Conservation (phyloP, 2,329 filamentous ascomycete species). For the Pezicula radicicola region DNA sequence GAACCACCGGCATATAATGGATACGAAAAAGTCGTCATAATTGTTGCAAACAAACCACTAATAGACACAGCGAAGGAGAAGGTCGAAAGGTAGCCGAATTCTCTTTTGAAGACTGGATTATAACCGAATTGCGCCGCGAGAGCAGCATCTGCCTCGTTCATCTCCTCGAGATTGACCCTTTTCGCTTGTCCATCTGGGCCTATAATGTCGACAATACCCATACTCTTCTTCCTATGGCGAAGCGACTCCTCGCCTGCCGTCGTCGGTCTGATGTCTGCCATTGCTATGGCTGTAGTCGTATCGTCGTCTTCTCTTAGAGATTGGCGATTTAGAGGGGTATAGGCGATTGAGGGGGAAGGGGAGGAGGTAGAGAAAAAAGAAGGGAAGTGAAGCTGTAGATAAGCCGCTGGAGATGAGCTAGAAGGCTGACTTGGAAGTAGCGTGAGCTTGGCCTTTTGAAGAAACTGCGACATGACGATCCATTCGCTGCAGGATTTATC, state of each 20-base stretch:
- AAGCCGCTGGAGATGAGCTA: background rate
- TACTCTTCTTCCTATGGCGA: constrained; percentile 15
- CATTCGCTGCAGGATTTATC: background rate
- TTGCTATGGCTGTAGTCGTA: background rate
- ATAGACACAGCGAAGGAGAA: constrained; percentile 60
- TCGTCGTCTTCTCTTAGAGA: no score
- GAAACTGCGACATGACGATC: background rate
- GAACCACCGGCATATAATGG: constrained; percentile 51
- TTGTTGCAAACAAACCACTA: constrained; percentile 51
- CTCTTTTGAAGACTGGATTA: constrained; percentile 52
- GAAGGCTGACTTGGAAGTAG: background rate
- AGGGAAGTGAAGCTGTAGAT: background rate
- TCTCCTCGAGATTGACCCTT: constrained; percentile 17
- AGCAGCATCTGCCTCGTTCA: constrained; percentile 26
- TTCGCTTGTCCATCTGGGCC: constrained; percentile 14
- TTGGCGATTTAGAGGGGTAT: no score
- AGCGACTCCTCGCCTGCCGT: background rate
- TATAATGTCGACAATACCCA: constrained; percentile 14
- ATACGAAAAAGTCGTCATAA: constrained; percentile 52
- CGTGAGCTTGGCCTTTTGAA: background rate
- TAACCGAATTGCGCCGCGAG: constrained; percentile 29
- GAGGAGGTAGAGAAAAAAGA: no score
- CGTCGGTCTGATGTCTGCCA: background rate
- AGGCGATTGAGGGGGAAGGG: no score
- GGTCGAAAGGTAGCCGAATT: constrained; percentile 55